Percentiles rank a stretch among this genome's conserved stretches.
These are phyloP conservation scores for Protomyces inouyei DNA, from an alignment of 1,139 yeast species.

Conservation along the genomic window DNA sequence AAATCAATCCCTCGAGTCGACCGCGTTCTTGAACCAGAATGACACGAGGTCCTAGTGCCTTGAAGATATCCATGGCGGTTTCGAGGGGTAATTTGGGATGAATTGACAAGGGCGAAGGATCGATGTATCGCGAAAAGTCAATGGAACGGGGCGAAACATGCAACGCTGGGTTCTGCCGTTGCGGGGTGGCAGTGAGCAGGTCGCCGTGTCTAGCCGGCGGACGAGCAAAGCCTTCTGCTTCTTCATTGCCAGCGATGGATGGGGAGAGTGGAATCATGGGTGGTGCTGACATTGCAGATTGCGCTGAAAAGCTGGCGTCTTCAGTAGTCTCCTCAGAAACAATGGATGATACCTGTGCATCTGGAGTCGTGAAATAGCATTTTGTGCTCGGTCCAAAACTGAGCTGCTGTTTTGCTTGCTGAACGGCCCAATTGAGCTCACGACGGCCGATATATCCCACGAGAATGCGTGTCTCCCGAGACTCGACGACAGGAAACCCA, in stretches of 20 bases:
- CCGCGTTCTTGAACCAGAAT: slow-evolving; percentile 60
- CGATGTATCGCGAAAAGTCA: slow-evolving; percentile 48
- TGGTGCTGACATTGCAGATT: not conserved
- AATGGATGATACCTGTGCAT: not conserved
- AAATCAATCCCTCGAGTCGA: slow-evolving; percentile 54
- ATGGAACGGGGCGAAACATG: slow-evolving; percentile 28
- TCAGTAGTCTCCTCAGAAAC: not conserved
- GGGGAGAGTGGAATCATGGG: slow-evolving; percentile 6
- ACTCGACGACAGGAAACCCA: slow-evolving; percentile 54
- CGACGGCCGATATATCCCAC: slow-evolving; percentile 38
- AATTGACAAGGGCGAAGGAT: slow-evolving; percentile 61
- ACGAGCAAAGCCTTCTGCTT: not conserved
- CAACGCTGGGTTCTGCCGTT: not conserved
- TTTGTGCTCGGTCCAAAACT: slow-evolving; percentile 28
- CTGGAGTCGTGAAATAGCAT: slow-evolving; percentile 34
- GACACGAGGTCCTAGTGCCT: slow-evolving; percentile 73
- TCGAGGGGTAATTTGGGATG: slow-evolving; percentile 55
- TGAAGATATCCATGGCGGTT: slow-evolving; percentile 62
- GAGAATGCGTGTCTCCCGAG: slow-evolving; percentile 33
- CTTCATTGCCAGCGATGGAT: not conserved
- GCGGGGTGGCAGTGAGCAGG: not conserved
- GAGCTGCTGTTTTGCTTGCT: slow-evolving; percentile 29
- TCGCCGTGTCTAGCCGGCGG: not conserved
- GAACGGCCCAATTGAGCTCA: slow-evolving; percentile 38
- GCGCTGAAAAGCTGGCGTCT: not conserved